Base-by-base conservation (phyloP, 2,329 filamentous ascomycete genomes). In the Ceratocystis eucalypticola region DNA sequence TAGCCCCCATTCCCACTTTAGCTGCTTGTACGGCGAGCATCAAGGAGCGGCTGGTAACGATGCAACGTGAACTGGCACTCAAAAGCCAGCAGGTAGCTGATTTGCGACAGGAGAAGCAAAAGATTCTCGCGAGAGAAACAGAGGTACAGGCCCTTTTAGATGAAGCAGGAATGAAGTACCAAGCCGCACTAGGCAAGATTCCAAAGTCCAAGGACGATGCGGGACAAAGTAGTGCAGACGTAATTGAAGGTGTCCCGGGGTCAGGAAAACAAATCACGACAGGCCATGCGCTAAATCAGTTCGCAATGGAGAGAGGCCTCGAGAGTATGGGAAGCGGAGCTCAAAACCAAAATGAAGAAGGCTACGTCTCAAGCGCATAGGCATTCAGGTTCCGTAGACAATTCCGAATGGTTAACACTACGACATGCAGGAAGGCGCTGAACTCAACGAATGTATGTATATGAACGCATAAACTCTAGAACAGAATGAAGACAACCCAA, bases 71-170 rank as follows among this genome's bases (percentile, higher is more conserved):
- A 65, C 84, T 87, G 66, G 79, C 80, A 33, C 75, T 78, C 62
- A 86, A 88, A 72, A 77, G 84, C 66, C 79, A 78, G 65, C 80
- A 82, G 68, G 84, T 94, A 73, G 83, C 86, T 70, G 84, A 84
- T 61, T 76, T 92, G 62, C 81, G 84, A 70, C 79, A 79, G 68
- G 89, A 95, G 73, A 89, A 87, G 72, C 77, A 79, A 2, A 83
- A 88, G 37, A 81, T 96, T 53, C 76, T 82, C 3, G 79, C 81
- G 69, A 80, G 91, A 67, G 89, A 96, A 75, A 81, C 79, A 4
- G 89, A 94, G 74, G 88, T 96, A 0, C 92, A 96, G 75, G 80
- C 82, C 22, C 77, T 95, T 65, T 77, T 97, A 64, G 87, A 91
- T 73, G 87, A 94, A 73, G 89, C 91, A 0, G 91, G 89, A 0